phyloP scores from a whole-genome alignment of 2,329 filamentous ascomycete species.

The Aspergillus vadensis region DNA sequence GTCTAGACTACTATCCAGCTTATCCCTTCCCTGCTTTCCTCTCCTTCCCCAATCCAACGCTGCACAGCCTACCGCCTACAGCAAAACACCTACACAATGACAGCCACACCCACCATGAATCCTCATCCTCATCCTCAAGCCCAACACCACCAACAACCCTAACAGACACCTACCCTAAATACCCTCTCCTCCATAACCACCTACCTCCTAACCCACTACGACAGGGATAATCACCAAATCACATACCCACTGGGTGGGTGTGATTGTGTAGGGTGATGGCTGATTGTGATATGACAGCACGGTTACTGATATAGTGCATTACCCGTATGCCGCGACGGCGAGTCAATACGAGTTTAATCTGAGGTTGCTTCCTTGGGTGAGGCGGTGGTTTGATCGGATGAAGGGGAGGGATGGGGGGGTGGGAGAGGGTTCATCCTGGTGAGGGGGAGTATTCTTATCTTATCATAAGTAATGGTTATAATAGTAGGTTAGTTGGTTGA shows the following conservation, averaged over 20 bases:
- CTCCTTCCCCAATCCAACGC: background rate
- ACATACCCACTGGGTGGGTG: too few relatives aligned
- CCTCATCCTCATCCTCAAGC: background rate
- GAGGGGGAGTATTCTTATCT: background rate
- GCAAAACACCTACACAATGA: background rate
- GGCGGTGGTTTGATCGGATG: constrained; percentile 18
- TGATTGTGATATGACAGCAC: constrained; percentile 7
- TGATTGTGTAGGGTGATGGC: background rate
- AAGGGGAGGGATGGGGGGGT: background rate
- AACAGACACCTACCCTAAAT: background rate
- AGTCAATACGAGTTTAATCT: constrained; percentile 10
- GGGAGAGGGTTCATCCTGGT: background rate
- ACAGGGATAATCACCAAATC: background rate
- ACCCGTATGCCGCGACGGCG: constrained; percentile 16
- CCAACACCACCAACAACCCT: background rate
- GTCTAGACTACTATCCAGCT: too few relatives aligned
- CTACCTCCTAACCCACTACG: constrained; percentile 1
- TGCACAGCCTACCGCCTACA: background rate
- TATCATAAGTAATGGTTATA: too few relatives aligned
- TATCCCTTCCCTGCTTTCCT: too few relatives aligned
- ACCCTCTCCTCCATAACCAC: background rate
- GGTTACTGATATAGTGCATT: constrained; percentile 12
- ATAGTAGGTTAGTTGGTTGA: too few relatives aligned
- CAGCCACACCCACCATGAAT: background rate
- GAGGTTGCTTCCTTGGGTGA: constrained; percentile 18